phyloP scores from a whole-genome alignment of 1,139 yeast genomes.

The Yamadazyma sp. region DNA sequence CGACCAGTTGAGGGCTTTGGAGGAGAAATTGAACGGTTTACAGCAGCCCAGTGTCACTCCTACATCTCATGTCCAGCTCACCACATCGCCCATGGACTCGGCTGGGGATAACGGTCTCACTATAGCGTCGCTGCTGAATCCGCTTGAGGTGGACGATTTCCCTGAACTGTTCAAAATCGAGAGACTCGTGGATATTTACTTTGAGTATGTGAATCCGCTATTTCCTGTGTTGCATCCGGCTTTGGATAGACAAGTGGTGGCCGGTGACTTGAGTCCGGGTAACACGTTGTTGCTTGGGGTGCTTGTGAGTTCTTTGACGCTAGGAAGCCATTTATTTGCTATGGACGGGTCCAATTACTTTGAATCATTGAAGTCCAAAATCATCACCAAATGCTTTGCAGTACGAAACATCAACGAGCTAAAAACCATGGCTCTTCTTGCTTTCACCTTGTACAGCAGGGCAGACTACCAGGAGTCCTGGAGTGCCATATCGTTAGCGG shows the following conservation, averaged over 20 bases:
- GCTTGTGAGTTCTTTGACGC: constrained; percentile 9
- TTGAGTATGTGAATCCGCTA: constrained; percentile 15
- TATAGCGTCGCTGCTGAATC: background rate
- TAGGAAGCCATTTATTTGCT: constrained; percentile 5
- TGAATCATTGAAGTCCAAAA: constrained; percentile 14
- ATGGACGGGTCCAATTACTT: constrained; percentile 8
- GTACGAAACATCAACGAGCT: constrained; percentile 22
- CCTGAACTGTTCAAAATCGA: constrained; percentile 8
- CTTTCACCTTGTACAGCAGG: constrained; percentile 24
- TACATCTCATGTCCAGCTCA: background rate
- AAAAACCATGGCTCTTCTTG: constrained; percentile 24
- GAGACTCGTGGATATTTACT: constrained; percentile 14
- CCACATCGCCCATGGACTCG: background rate
- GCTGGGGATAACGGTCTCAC: background rate
- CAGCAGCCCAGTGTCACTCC: constrained; percentile 2
- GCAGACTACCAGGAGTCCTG: constrained; percentile 28
- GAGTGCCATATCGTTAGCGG: constrained; percentile 21
- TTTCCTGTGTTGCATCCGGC: constrained; percentile 17
- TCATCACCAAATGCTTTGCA: constrained; percentile 21
- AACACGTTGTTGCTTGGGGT: constrained; percentile 14
- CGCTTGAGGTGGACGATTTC: background rate
- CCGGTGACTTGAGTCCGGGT: constrained; percentile 7
- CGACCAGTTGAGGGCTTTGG: constrained; percentile 11
- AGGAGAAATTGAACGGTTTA: constrained; percentile 9
- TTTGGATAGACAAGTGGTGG: constrained; percentile 8